phyloP scores from a whole-genome alignment of 805 yeast genomes.

The Candida morakotiae region DNA sequence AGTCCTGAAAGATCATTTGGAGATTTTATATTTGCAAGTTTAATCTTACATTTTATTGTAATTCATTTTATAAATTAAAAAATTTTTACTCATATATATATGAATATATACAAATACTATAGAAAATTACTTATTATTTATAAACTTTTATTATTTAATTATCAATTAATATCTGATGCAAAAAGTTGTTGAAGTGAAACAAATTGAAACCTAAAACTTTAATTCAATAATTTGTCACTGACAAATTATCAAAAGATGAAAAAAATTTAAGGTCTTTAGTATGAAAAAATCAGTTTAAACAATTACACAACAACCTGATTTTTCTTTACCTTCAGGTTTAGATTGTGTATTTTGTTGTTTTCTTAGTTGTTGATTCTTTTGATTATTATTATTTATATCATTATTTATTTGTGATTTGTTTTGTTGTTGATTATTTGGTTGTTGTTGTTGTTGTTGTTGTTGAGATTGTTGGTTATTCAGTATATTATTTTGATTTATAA shows the following conservation, averaged over 20 bases:
- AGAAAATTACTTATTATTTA: no score
- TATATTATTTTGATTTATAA: not conserved
- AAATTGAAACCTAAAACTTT: no score
- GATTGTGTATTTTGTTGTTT: not conserved
- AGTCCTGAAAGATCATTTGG: slow-evolving; percentile 66
- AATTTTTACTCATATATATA: not conserved
- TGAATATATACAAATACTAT: no score
- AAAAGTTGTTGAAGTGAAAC: no score
- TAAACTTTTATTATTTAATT: no score
- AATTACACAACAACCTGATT: slow-evolving; percentile 35
- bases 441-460: slow-evolving; percentile 1
- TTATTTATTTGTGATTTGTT: not conserved
- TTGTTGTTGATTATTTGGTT: not conserved
- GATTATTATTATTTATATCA: not conserved
- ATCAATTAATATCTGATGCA: no score
- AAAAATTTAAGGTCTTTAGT: no score
- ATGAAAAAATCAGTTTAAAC: slow-evolving; percentile 21
- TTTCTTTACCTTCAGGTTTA: slow-evolving; percentile 23
- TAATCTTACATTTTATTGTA: slow-evolving; percentile 83
- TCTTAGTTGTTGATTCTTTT: not conserved
- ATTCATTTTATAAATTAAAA: slow-evolving; percentile 80
- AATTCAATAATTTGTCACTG: no score
- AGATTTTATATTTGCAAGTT: slow-evolving; percentile 82
- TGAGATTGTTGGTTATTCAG: slow-evolving; percentile 8
- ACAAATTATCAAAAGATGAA: no score